Conservation (phyloP, 257 asterid species). For the Linderniella brevidens region DNA sequence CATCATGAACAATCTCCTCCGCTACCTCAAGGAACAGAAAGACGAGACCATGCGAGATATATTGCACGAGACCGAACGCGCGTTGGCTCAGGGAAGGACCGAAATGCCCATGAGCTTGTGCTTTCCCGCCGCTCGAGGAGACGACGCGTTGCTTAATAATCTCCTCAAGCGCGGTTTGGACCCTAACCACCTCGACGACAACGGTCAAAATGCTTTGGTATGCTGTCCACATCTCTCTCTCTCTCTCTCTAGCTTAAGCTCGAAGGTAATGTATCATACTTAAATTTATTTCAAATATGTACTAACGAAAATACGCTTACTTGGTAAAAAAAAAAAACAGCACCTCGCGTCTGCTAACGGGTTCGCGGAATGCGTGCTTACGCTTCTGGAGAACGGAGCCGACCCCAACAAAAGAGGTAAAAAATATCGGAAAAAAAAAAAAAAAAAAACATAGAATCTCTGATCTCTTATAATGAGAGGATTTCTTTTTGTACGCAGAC, state of each 20-base stretch:
- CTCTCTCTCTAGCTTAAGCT: no score
- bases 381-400: no score
- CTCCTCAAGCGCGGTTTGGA: conserved; percentile 80
- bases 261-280: no score
- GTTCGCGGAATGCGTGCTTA: no score
- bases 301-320: no score
- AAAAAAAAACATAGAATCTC: no score
- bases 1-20: conserved; percentile 80
- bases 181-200: conserved; percentile 65
- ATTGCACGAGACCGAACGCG: conserved; percentile 57
- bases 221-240: conserved; percentile 4
- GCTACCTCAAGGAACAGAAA: conserved; percentile 66
- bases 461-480: not conserved
- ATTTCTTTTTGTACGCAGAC: conserved; percentile 18
- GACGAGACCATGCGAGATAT: conserved; percentile 84
- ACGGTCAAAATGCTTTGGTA: conserved; percentile 69
- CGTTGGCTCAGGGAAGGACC: conserved; percentile 86
- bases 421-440: no score
- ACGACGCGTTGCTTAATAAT: conserved; percentile 65
- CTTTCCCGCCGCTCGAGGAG: conserved; percentile 81
- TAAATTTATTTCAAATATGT: no score
- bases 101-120: conserved; percentile 82
- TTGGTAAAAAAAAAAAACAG: no score
- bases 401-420: no score
- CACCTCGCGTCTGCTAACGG: no score